Conservation (phyloP, 805 yeast genomes). For the Lipomyces lipofer region DNA sequence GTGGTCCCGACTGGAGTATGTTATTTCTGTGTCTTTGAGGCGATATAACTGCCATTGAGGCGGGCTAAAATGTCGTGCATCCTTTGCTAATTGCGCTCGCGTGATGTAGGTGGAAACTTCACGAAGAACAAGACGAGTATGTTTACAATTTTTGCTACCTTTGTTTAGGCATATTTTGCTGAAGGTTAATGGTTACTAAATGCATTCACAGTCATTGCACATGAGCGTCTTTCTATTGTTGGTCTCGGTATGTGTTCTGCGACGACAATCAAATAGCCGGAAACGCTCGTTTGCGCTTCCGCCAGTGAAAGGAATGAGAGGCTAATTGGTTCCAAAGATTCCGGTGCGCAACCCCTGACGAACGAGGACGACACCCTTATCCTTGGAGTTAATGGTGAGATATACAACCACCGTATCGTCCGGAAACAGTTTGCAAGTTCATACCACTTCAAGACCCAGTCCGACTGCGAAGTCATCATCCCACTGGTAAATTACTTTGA, state of each 20-base stretch:
- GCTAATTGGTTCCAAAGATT: slow-evolving; percentile 56
- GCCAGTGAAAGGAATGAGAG: neutral
- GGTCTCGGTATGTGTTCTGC: slow-evolving; percentile 59
- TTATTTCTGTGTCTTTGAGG: neutral
- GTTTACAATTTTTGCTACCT: neutral
- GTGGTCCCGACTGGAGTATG: slow-evolving; percentile 95
- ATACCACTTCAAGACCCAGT: slow-evolving; percentile 78
- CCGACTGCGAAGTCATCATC: slow-evolving; percentile 97
- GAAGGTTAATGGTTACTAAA: slow-evolving; percentile 2
- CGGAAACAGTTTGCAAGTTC: slow-evolving; percentile 67
- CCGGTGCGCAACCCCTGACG: slow-evolving; percentile 97
- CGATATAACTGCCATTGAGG: neutral
- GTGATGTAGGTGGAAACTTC: slow-evolving; percentile 62
- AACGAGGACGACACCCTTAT: slow-evolving; percentile 71
- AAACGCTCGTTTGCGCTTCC: too few relatives aligned
- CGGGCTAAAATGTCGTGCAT: neutral
- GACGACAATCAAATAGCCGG: too few relatives aligned
- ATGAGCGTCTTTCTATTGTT: slow-evolving; percentile 96
- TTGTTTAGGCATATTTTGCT: neutral
- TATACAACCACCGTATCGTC: slow-evolving; percentile 90
- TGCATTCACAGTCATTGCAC: slow-evolving; percentile 57
- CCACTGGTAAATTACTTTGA: slow-evolving; percentile 52
- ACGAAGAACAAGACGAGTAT: slow-evolving; percentile 66
- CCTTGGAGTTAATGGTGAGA: slow-evolving; percentile 95
- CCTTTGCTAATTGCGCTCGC: too few relatives aligned